Evolutionary conservation across 495 filamentous ascomycete genomes (phyloP), one percentile per base, ranked within the genome.

Genomic region (Alectoria sarmentosa): DNA sequence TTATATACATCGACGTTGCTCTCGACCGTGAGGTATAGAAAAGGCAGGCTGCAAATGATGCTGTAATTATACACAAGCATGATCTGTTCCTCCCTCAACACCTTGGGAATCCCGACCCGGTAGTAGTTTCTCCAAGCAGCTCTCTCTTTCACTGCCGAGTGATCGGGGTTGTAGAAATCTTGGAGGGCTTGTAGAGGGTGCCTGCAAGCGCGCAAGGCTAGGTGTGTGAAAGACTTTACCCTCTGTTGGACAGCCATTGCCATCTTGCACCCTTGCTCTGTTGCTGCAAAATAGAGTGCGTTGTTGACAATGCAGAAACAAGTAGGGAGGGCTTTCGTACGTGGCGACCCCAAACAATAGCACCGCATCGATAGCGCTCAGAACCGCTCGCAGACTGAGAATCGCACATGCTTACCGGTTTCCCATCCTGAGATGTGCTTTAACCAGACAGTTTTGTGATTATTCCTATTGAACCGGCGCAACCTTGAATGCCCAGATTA

Each of bases 361-460:
- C 30, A 55, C 19, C 21, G 32, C 44, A n/a, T 39, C 21, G 52
- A 46, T 19, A 15, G 14, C 37, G 7, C 32, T 37, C 28, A 8
- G 61, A 49, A 23, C 10, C 23, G 39, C 28, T 30, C 21, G 26
- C 39, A 57, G 34, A 64, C 57, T 46, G 36, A 54, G 65, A 48
- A 48, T n/a, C 28, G 38, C 37, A 49, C n/a, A n/a, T n/a, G n/a
- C 65, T 64, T 60, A 67, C 65, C 65, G 61, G 48, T 67, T 67
- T 26, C 65, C 65, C 65, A 67, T 67, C 26, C 38, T 64, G 37
- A 19, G 55, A 39, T 38, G 21, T 49, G 28, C 41, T 39, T 58
- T 57, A 36, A 67, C 56, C 61, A 48, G 39, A 54, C 62, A 42
- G 14, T 14, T 28, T 58, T 55, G 32, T 42, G 23, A 19, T 15